Evolutionary conservation across 164 flowering plant species (phyloP).

Genomic region (Cinnamomum micranthum): DNA sequence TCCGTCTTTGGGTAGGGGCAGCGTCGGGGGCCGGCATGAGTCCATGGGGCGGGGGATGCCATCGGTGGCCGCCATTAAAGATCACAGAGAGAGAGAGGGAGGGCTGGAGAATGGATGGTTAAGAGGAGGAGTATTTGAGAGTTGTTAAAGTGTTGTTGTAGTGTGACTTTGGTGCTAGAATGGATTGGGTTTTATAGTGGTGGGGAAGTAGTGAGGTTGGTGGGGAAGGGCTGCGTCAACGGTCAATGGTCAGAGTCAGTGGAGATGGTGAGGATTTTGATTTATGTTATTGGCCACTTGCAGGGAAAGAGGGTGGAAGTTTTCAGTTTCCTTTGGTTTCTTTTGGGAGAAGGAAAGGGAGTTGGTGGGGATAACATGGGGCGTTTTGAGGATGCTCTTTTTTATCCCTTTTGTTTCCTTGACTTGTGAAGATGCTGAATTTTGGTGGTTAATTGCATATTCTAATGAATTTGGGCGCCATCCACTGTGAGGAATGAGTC

Average conservation of each 20-base stretch:
- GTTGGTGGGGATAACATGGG: not conserved
- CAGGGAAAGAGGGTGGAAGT: slow-evolving; percentile 7
- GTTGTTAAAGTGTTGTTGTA: not conserved
- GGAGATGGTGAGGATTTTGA: not conserved
- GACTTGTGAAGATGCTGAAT: no score
- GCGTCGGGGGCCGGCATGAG: slow-evolving; percentile 16
- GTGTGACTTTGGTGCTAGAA: not conserved
- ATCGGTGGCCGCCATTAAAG: slow-evolving; percentile 2
- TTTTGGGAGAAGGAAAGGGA: no score
- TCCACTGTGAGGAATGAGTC: no score
- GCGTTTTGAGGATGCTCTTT: not conserved
- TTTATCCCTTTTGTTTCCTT: no score
- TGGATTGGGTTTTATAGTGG: not conserved
- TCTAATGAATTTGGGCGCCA: no score
- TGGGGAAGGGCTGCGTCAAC: not conserved
- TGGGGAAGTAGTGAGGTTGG: not conserved
- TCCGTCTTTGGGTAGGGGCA: slow-evolving; percentile 16
- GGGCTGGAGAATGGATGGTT: not conserved
- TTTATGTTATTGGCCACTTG: not conserved
- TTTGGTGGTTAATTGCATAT: no score
- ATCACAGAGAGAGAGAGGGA: not conserved
- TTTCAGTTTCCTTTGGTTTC: no score
- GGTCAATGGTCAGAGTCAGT: not conserved
- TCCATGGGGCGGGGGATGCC: slow-evolving; percentile 12
- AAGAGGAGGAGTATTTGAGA: not conserved